A percentile compares a stretch with the other conserved stretches of the same genome.
Evolutionary conservation across 495 filamentous ascomycete species (phyloP).

Genomic region (Penicillium cataractarum): DNA sequence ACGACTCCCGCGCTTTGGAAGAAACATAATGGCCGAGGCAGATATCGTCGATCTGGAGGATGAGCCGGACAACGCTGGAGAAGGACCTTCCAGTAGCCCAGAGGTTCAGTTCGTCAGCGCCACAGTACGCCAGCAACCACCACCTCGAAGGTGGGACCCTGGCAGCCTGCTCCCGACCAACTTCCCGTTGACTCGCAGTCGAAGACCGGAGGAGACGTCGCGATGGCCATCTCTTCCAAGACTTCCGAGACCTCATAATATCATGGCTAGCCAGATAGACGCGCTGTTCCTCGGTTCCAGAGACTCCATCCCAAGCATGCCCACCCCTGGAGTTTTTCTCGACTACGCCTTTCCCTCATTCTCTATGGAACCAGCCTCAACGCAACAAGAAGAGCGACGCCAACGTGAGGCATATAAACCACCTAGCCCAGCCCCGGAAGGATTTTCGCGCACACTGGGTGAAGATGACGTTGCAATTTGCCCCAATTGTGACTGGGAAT

Average conservation of each 20-base stretch:
- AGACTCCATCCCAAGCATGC: not conserved
- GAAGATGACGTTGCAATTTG: conserved; percentile 70
- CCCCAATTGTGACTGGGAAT: conserved; percentile 71
- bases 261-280: not conserved
- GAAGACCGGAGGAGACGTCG: not conserved
- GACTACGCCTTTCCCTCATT: conserved; percentile 30
- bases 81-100: conserved; percentile 35
- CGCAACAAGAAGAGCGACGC: conserved; percentile 21
- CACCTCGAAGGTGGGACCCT: conserved; percentile 6
- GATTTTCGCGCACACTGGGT: conserved; percentile 65
- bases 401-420: conserved; percentile 59
- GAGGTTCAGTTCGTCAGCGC: conserved; percentile 46
- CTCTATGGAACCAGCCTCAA: conserved; percentile 25
- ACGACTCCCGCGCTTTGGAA: conserved; percentile 37
- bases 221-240: not conserved
- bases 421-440: conserved; percentile 58
- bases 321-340: conserved; percentile 12
- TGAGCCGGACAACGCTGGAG: conserved; percentile 16
- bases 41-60: conserved; percentile 45
- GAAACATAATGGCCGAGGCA: conserved; percentile 38
- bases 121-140: conserved; percentile 22
- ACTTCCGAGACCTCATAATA: not conserved
- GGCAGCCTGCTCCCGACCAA: conserved; percentile 2
- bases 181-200: not conserved
- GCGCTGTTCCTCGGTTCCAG: not conserved